Conservation (phyloP, 2,329 filamentous ascomycete species). For the Aspergillus proliferans region DNA sequence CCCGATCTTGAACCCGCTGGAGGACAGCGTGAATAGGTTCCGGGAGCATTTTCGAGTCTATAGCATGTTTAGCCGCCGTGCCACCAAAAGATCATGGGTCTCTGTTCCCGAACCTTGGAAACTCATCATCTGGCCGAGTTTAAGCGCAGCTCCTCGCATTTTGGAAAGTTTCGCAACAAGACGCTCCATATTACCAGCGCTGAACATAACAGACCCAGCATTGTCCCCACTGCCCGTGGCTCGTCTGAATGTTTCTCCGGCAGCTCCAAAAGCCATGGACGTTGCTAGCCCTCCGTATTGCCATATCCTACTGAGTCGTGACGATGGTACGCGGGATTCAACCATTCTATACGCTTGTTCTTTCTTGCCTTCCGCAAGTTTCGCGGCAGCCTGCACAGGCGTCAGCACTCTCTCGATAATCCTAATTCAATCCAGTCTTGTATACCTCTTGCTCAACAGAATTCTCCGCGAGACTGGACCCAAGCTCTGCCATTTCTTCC, state of each 20-base stretch:
- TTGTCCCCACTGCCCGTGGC: constrained; percentile 60
- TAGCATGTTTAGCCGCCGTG: constrained; percentile 1
- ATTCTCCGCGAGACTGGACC: constrained; percentile 11
- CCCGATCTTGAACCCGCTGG: constrained; percentile 89
- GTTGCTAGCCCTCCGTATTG: constrained; percentile 91
- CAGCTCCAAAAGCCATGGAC: constrained; percentile 89
- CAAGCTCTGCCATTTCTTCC: constrained; percentile 35
- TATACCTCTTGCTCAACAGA: constrained; percentile 6
- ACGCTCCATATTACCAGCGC: constrained; percentile 83
- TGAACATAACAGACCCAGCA: constrained; percentile 76
- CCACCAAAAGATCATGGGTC: neutral
- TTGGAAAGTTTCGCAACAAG: constrained; percentile 87
- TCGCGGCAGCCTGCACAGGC: constrained; percentile 6
- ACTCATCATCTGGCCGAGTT: constrained; percentile 96
- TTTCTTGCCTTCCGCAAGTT: constrained; percentile 17
- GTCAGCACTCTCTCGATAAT: constrained; percentile 1
- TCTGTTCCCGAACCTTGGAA: constrained; percentile 59
- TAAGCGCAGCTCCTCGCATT: constrained; percentile 95
- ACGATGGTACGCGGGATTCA: constrained; percentile 86
- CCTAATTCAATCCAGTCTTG: neutral
- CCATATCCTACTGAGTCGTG: constrained; percentile 80
- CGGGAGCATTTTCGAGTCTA: constrained; percentile 88
- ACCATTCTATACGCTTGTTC: constrained; percentile 60
- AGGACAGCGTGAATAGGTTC: constrained; percentile 80
- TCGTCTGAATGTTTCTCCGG: constrained; percentile 76